These are phyloP conservation scores for Capronia americana DNA, from an alignment of 2,329 filamentous ascomycete genomes.

Conservation along the genomic window DNA sequence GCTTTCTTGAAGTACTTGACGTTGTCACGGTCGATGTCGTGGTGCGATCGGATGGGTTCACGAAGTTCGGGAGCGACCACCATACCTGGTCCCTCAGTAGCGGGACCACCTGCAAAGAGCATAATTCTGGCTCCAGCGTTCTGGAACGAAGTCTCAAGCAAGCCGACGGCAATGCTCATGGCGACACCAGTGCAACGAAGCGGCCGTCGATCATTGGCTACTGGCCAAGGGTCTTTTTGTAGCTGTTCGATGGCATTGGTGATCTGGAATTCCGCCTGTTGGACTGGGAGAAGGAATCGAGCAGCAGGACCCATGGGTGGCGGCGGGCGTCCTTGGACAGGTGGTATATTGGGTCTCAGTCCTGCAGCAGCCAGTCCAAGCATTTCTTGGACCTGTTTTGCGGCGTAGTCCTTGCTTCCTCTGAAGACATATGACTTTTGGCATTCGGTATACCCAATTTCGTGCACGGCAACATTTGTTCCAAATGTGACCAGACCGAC, in stretches of 20 bases:
- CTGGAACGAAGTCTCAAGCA: constrained; percentile 93
- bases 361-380: constrained; percentile 78
- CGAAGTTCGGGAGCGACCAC: constrained; percentile 94
- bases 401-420: constrained; percentile 96
- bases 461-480: constrained; percentile 93
- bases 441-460: constrained; percentile 97
- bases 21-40: constrained; percentile 98
- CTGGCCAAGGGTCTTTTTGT: constrained; percentile 97
- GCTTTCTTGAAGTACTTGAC: constrained; percentile 99
- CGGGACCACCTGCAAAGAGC: constrained; percentile 93
- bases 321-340: constrained; percentile 74
- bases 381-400: constrained; percentile 99
- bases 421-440: constrained; percentile 98
- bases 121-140: constrained; percentile 95
- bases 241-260: constrained; percentile 94
- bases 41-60: constrained; percentile 96
- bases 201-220: constrained; percentile 88
- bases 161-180: constrained; percentile 89
- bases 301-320: constrained; percentile 80
- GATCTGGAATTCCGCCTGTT: constrained; percentile 95
- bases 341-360: constrained; percentile 74
- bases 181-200: constrained; percentile 94
- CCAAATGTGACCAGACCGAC: constrained; percentile 74
- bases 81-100: constrained; percentile 94
- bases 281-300: constrained; percentile 89